Conservation (phyloP, 306 rosid species). For the Vigna radiata region DNA sequence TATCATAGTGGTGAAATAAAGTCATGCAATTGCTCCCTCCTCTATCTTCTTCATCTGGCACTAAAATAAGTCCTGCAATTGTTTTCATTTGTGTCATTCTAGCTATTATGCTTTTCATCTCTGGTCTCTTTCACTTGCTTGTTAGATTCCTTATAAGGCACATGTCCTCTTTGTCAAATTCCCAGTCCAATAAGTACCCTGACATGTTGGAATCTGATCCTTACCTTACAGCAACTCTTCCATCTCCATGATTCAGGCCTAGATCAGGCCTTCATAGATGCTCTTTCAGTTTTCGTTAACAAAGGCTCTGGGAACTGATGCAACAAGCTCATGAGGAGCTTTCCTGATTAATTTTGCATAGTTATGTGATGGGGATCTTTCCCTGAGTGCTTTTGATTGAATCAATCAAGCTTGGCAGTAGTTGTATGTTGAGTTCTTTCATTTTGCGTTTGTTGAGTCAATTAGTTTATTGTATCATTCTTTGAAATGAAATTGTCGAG, state of each 20-base stretch:
- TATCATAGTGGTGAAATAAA: too few species aligned
- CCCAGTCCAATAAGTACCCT: slow-evolving; percentile 70
- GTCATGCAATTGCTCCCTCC: slow-evolving; percentile 42
- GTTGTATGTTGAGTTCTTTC: too few species aligned
- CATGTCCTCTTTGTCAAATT: slow-evolving; percentile 59
- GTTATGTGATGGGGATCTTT: too few species aligned
- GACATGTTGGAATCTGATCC: slow-evolving; percentile 71
- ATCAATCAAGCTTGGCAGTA: too few species aligned
- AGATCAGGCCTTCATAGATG: slow-evolving; percentile 90
- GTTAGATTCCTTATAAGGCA: slow-evolving; percentile 68
- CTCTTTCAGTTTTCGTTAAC: slow-evolving; percentile 79
- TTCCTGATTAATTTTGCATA: too few species aligned
- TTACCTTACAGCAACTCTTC: slow-evolving; percentile 82
- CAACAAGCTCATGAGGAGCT: too few species aligned
- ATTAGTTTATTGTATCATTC: too few species aligned
- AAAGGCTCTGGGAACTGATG: slow-evolving; percentile 33
- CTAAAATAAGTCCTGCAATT: slow-evolving; percentile 68
- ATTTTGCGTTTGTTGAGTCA: too few species aligned
- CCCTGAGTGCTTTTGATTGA: too few species aligned
- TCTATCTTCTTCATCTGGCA: slow-evolving; percentile 58
- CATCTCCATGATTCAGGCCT: slow-evolving; percentile 93
- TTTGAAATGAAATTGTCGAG: too few species aligned
- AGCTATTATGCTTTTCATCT: slow-evolving; percentile 76
- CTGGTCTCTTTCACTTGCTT: slow-evolving; percentile 80
- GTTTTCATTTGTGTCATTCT: slow-evolving; percentile 72